Percentiles rank a stretch among this genome's conserved stretches.
Conservation (phyloP, 1,139 yeast species). For the Taphrina pruni region DNA sequence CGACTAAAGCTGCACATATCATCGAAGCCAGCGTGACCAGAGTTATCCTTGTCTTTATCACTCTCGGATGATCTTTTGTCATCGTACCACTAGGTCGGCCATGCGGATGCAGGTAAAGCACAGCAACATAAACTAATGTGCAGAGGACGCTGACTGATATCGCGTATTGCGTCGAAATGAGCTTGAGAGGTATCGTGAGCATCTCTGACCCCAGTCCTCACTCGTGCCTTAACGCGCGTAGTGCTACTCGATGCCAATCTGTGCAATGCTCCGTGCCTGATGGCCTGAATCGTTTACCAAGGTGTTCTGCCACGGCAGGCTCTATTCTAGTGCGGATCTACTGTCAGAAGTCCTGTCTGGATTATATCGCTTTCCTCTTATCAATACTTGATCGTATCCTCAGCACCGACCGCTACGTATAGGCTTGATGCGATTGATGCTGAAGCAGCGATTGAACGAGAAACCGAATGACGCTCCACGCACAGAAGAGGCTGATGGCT, state of each 20-base stretch:
- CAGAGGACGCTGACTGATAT: conserved; percentile 41
- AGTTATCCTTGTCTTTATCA: conserved; percentile 55
- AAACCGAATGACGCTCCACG: conserved; percentile 2
- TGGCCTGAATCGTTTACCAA: too few species aligned
- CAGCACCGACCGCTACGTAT: too few species aligned
- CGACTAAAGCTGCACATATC: conserved; percentile 48
- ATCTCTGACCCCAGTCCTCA: neutral
- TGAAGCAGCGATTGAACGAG: neutral
- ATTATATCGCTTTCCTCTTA: too few species aligned
- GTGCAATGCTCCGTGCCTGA: too few species aligned
- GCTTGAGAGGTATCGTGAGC: conserved; percentile 16
- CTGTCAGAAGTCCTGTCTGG: too few species aligned
- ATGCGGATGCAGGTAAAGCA: conserved; percentile 48
- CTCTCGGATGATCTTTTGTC: conserved; percentile 50
- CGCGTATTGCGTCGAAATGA: conserved; percentile 50
- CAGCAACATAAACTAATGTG: conserved; percentile 51
- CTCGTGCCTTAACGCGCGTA: neutral
- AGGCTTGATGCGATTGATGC: neutral
- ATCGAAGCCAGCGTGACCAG: conserved; percentile 53
- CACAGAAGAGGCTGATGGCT: neutral
- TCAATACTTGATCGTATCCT: too few species aligned
- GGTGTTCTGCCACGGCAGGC: too few species aligned
- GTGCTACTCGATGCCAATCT: too few species aligned
- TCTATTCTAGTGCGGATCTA: too few species aligned
- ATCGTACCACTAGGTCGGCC: conserved; percentile 50